These are phyloP conservation scores for Kwoniella europaea DNA, from an alignment of 768 basidiomycete genomes.

Conservation along the genomic window DNA sequence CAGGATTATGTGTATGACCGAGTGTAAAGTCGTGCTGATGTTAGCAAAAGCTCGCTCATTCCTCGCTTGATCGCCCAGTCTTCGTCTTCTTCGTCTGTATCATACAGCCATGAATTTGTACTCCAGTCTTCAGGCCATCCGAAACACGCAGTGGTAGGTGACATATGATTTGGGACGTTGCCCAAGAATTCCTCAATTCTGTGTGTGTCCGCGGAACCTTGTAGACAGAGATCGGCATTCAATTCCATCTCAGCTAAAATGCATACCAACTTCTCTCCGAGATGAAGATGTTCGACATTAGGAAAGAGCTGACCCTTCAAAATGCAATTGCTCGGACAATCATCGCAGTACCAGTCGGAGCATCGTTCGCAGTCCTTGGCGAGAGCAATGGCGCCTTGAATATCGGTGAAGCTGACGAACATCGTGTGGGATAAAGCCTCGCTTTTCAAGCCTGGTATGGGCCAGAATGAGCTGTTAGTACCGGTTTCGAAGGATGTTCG, in stretches of 20 bases:
- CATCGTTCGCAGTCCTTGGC: not conserved
- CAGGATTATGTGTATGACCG: not conserved
- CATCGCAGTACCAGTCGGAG: not conserved
- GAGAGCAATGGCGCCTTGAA: not conserved
- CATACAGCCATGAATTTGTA: too few relatives aligned
- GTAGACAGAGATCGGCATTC: too few relatives aligned
- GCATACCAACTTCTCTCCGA: not conserved
- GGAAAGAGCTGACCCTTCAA: not conserved
- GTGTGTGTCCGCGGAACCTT: too few relatives aligned
- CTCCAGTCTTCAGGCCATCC: not conserved
- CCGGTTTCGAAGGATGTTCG: too few relatives aligned
- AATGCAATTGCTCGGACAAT: not conserved
- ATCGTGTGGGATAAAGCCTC: not conserved
- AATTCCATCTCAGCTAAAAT: too few relatives aligned
- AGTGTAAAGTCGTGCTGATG: not conserved
- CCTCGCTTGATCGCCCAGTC: not conserved
- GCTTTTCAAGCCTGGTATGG: not conserved
- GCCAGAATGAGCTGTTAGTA: not conserved
- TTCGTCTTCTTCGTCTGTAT: too few relatives aligned
- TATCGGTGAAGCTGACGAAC: not conserved
- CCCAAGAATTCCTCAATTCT: not conserved
- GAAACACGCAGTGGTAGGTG: not conserved
- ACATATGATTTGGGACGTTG: not conserved
- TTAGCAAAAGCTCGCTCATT: not conserved
- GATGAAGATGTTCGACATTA: too few relatives aligned